Evolutionary conservation across 2,329 filamentous ascomycete species (phyloP).

Genomic region (Paradendryphiella salina): DNA sequence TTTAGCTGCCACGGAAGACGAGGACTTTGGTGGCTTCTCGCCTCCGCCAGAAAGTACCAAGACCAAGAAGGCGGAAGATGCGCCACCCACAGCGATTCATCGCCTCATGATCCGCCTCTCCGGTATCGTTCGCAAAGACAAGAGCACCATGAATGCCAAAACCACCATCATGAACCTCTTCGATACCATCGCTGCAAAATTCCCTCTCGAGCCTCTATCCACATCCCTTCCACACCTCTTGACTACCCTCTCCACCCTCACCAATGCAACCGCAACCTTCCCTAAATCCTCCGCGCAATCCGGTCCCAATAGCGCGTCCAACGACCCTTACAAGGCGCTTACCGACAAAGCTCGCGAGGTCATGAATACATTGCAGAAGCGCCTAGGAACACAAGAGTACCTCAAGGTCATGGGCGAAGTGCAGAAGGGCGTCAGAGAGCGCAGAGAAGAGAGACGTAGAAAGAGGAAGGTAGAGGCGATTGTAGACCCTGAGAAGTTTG

Average conservation of each 20-base stretch:
- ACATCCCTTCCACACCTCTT: slow-evolving; percentile 68
- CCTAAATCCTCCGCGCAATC: slow-evolving; percentile 70
- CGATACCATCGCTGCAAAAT: slow-evolving; percentile 66
- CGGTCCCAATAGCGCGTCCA: slow-evolving; percentile 56
- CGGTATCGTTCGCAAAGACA: slow-evolving; percentile 70
- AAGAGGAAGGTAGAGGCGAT: slow-evolving; percentile 93
- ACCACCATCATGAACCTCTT: slow-evolving; percentile 74
- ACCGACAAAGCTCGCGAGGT: slow-evolving; percentile 73
- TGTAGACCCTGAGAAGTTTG: slow-evolving; percentile 73
- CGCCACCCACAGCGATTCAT: slow-evolving; percentile 59
- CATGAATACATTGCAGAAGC: slow-evolving; percentile 81
- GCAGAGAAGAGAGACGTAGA: slow-evolving; percentile 71
- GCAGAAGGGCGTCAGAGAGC: slow-evolving; percentile 69
- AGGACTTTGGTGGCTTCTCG: slow-evolving; percentile 38
- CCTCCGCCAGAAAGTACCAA: slow-evolving; percentile 20
- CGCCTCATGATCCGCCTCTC: slow-evolving; percentile 81
- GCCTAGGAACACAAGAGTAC: slow-evolving; percentile 78
- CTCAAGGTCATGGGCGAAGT: slow-evolving; percentile 73
- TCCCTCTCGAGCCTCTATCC: slow-evolving; percentile 60
- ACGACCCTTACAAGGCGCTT: slow-evolving; percentile 68
- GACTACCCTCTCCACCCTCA: slow-evolving; percentile 77
- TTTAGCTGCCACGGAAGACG: slow-evolving; percentile 38
- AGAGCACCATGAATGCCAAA: slow-evolving; percentile 71
- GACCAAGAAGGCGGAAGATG: slow-evolving; percentile 25
- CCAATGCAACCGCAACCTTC: slow-evolving; percentile 73